Evolutionary conservation across 1,284 basidiomycete species (phyloP), one percentile per base, ranked within the genome.

Genomic region (Psilocybe mexicana): DNA sequence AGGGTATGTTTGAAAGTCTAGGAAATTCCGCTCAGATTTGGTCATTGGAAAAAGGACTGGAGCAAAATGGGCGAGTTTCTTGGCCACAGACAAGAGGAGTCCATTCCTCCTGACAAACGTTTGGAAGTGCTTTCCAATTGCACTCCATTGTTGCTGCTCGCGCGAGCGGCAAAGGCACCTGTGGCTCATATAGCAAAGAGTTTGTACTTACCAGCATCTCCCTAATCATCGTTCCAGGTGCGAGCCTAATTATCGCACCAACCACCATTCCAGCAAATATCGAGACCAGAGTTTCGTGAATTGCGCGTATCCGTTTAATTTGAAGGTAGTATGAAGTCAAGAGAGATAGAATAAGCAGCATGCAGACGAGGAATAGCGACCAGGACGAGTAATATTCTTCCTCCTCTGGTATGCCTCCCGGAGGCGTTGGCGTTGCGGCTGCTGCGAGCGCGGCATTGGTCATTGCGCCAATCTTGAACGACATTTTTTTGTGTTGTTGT

Each of bases 301-400:
- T 86, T 11, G 94, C 92, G 52, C 95, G 88, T 77, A 99, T 99
- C 51, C 91, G 84, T 74, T 96, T 95, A 70, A 98, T 92, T 80
- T 98, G 96, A 18, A 99, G 88, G 69, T 98, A 99, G 78, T 99
- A 99, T 24, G 93, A 96, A 12, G 94, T 96, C 84, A 90, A 94
- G 64, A 99, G 87, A 3, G 96, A 97, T 60, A 96, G 79, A 61
- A 98, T 93, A 62, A 99, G 89, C 38, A 99, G 86, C 59, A 94
- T 74, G 74, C 97, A 96, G 65, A 99, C 95, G 66, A 98, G 91
- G 72, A 94, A 94, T 30, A 95, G 85, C 33, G 92, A 96, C 93
- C 93, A 95, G 59, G 92, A 94, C 23, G 93, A 94, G 72, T 94
- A 95, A 74, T 87, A 93, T 70, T 95, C 93, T 73, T 94, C 93